phyloP scores from a whole-genome alignment of 345 rosid genomes.

The Gossypium longicalyx region DNA sequence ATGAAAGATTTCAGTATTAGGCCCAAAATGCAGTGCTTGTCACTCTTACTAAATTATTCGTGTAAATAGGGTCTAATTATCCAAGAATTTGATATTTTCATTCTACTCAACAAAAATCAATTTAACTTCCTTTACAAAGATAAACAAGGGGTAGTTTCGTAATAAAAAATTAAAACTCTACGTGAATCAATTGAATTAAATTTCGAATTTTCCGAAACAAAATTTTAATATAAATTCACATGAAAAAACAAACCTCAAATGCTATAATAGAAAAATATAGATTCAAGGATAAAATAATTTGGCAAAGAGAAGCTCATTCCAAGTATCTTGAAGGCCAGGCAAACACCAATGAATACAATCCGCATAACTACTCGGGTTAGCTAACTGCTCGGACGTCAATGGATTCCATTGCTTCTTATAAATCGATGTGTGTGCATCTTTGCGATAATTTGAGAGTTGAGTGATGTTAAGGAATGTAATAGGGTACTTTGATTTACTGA shows the following conservation, averaged over 20 bases:
- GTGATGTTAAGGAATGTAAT: conserved; percentile 80
- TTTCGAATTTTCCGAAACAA: not conserved
- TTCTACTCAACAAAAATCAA: too few relatives aligned
- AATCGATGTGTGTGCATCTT: conserved; percentile 87
- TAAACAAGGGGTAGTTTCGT: too few relatives aligned
- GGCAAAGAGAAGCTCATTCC: conserved; percentile 90
- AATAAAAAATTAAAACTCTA: too few relatives aligned
- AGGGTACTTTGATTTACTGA: conserved; percentile 54
- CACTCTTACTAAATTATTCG: too few relatives aligned
- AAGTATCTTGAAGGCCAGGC: conserved; percentile 88
- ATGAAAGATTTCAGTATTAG: not conserved
- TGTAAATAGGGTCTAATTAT: too few relatives aligned
- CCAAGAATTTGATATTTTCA: too few relatives aligned
- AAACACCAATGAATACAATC: conserved; percentile 94
- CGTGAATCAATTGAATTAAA: too few relatives aligned
- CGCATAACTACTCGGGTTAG: conserved; percentile 69
- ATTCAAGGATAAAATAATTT: conserved; percentile 69
- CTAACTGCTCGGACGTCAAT: conserved; percentile 55
- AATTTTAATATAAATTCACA: not conserved
- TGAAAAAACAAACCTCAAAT: not conserved
- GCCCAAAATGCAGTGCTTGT: not conserved
- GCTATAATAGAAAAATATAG: not conserved
- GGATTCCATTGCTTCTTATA: conserved; percentile 86
- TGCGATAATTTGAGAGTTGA: conserved; percentile 68
- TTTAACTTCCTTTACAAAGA: too few relatives aligned